Conservation (phyloP, 305 asterid genomes). For the Lippia alba region DNA sequence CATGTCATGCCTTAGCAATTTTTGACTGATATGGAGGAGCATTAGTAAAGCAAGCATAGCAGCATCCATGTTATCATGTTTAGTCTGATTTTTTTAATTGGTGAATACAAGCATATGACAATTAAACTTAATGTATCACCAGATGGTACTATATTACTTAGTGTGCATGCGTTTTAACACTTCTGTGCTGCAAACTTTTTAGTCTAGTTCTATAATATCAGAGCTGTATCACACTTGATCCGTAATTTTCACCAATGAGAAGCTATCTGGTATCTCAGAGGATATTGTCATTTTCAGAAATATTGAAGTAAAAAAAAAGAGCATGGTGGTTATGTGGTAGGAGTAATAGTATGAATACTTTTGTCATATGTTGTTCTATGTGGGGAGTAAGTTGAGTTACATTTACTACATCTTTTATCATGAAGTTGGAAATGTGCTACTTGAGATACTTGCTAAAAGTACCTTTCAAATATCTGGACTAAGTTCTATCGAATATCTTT, state of each 20-base stretch:
- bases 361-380: neutral
- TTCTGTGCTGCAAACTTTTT: slow-evolving; percentile 1
- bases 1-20: slow-evolving; percentile 11
- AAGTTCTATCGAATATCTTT: slow-evolving; percentile 6
- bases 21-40: slow-evolving; percentile 21
- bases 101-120: slow-evolving; percentile 4
- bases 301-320: neutral
- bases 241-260: neutral
- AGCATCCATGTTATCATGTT: slow-evolving; percentile 14
- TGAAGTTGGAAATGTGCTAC: neutral
- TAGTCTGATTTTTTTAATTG: slow-evolving; percentile 12
- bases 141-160: slow-evolving; percentile 13
- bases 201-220: neutral
- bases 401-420: neutral
- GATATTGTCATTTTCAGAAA: slow-evolving; percentile 15
- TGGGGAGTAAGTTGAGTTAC: neutral
- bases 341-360: neutral
- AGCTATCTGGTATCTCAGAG: neutral
- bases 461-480: neutral
- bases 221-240: neutral
- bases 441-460: slow-evolving; percentile 1
- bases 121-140: slow-evolving; percentile 16
- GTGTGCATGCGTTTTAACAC: neutral
- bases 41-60: slow-evolving; percentile 13
- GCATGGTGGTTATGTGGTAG: neutral